Percentiles rank a stretch among this genome's conserved stretches.
phyloP scores from a whole-genome alignment of 2,329 filamentous ascomycete species.

The Colletotrichum viniferum region DNA sequence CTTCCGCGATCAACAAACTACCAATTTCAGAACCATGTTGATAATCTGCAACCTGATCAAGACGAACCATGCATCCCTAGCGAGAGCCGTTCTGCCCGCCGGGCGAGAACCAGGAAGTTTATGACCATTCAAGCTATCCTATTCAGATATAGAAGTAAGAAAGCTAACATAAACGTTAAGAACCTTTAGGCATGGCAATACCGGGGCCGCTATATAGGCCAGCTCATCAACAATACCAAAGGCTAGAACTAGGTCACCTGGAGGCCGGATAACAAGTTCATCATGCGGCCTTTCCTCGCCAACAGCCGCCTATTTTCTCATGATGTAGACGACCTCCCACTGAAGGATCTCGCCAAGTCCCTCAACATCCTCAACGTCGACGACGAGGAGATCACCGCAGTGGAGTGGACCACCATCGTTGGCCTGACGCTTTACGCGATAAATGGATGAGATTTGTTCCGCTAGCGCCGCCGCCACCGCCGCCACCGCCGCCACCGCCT shows the following conservation, averaged over 20 bases:
- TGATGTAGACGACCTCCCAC: too few species aligned
- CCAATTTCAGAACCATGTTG: background rate
- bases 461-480: too few species aligned
- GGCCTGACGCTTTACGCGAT: background rate
- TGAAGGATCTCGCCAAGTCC: too few species aligned
- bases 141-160: too few species aligned
- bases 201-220: background rate
- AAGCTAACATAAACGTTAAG: too few species aligned
- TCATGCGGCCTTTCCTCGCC: background rate
- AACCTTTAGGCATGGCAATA: too few species aligned
- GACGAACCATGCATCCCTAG: background rate
- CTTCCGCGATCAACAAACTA: background rate
- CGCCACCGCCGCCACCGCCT: background rate
- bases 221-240: background rate
- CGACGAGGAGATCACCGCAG: too few species aligned
- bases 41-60: background rate
- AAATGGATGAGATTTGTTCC: background rate
- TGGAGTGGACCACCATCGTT: background rate
- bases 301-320: background rate
- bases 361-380: too few species aligned
- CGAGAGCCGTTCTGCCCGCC: background rate
- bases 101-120: background rate
- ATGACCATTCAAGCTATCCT: too few species aligned
- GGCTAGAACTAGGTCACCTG: background rate
- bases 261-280: background rate